Evolutionary conservation across 2,329 filamentous ascomycete species (phyloP), one percentile per base, ranked within the genome.

Genomic region (Mariannaea sp.): DNA sequence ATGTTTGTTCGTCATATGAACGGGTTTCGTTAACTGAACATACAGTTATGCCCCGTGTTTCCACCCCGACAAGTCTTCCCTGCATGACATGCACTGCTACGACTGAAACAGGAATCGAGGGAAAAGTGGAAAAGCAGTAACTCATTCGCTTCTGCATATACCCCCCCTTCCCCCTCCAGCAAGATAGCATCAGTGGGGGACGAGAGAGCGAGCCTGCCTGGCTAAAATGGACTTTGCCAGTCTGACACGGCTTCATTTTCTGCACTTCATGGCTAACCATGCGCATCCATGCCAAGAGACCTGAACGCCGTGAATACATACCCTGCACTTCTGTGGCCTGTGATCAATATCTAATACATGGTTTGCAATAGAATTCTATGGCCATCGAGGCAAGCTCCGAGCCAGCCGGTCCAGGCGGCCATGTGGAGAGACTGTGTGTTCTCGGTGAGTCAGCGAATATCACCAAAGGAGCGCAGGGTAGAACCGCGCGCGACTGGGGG

Each of bases 401-500:
- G 27, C 27, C 14, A 42, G 33, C 45, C 45, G 51, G 42, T 26
- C 45, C 46, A 19, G 17, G 41, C 14, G 17, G 45, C 39, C 22
- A 22, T 45, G 40, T 45, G 33, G 49, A 45, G 35, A 33, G 42
- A 35, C 38, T 40, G 51, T 44, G 51, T 45, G 51, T 26, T 32
- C 22, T 45, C 45, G 33, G 45, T 49, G 51, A 54, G 51, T 49
- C 51, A 54, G 33, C 51, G 16, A 36, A 17, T 30, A 43, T 19
- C 7, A 47, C 44, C 36, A 38, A n/a, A 22, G 47, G 30, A 27
- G 33, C 50, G 32, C 35, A 36, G 26, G 46, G 46, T 36, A 49
- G 46, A 49, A 49, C 36, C 46, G 46, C 46, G 46, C 46, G 46
- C 36, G 27, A 49, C 27, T 38, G 19, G 20, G 35, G n/a, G n/a